These are phyloP conservation scores for Pseudocercospora fijiensis DNA, from an alignment of 2,329 filamentous ascomycete genomes.

Conservation along the genomic window DNA sequence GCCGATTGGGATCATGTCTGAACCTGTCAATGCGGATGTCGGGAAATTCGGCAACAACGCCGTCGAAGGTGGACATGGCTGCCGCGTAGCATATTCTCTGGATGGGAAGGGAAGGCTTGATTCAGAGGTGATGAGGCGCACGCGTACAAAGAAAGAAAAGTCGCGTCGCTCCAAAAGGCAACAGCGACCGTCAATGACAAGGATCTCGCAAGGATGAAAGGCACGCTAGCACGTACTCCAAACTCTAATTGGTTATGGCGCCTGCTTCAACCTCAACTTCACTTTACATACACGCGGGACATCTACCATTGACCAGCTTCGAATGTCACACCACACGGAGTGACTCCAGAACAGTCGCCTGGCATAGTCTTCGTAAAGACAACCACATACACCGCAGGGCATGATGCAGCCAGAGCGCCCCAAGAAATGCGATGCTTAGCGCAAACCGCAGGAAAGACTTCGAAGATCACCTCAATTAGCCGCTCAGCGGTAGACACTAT, in stretches of 20 bases:
- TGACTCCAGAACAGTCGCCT: no score
- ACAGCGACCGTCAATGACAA: no score
- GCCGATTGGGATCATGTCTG: constrained; percentile 33
- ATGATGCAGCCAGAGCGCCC: no score
- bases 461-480: no score
- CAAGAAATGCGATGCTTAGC: no score
- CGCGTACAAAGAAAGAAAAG: not conserved
- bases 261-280: not conserved
- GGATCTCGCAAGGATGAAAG: not conserved
- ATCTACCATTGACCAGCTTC: no score
- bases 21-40: constrained; percentile 84
- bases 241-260: not conserved
- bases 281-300: no score
- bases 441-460: no score
- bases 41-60: constrained; percentile 72
- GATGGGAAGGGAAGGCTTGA: not conserved
- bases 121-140: not conserved
- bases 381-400: no score
- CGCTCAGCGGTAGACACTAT: no score
- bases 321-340: no score
- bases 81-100: constrained; percentile 8
- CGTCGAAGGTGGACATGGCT: constrained; percentile 76
- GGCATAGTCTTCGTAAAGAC: no score
- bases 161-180: not conserved
- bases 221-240: not conserved